phyloP scores from a whole-genome alignment of 108 stramenopile species.

The Aurantiochytrium sp. region DNA sequence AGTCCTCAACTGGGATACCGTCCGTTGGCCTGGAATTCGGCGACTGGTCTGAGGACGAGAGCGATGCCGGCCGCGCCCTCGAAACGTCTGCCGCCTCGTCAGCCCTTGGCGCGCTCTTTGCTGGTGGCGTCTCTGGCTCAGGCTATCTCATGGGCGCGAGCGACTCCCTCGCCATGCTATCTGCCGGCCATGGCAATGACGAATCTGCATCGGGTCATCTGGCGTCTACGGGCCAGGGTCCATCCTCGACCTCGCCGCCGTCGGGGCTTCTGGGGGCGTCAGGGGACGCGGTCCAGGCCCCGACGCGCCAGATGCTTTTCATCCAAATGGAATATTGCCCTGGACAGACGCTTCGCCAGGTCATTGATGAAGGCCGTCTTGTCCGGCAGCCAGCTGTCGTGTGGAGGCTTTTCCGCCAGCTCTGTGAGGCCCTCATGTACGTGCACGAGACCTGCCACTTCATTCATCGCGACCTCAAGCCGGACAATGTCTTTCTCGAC shows the following conservation, averaged over 20 bases:
- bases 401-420: slow-evolving; percentile 66
- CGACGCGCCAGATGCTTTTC: slow-evolving; percentile 55
- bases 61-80: too few species aligned
- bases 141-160: too few species aligned
- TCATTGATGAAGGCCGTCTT: slow-evolving; percentile 36
- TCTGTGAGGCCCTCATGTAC: slow-evolving; percentile 67
- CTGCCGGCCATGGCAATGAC: too few species aligned
- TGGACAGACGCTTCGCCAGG: slow-evolving; percentile 77
- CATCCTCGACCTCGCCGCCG: too few species aligned
- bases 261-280: too few species aligned
- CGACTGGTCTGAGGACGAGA: slow-evolving; percentile 1
- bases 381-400: background rate
- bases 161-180: too few species aligned
- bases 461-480: slow-evolving; percentile 83
- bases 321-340: slow-evolving; percentile 96
- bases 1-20: background rate
- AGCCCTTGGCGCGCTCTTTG: too few species aligned
- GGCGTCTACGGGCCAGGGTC: too few species aligned
- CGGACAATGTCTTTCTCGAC: slow-evolving; percentile 57
- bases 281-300: background rate
- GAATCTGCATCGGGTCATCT: too few species aligned
- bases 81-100: too few species aligned
- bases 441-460: slow-evolving; percentile 71
- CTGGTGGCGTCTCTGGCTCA: too few species aligned
- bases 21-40: background rate